phyloP scores from a whole-genome alignment of 2,329 filamentous ascomycete genomes.

The Paramyrothecium roridum region DNA sequence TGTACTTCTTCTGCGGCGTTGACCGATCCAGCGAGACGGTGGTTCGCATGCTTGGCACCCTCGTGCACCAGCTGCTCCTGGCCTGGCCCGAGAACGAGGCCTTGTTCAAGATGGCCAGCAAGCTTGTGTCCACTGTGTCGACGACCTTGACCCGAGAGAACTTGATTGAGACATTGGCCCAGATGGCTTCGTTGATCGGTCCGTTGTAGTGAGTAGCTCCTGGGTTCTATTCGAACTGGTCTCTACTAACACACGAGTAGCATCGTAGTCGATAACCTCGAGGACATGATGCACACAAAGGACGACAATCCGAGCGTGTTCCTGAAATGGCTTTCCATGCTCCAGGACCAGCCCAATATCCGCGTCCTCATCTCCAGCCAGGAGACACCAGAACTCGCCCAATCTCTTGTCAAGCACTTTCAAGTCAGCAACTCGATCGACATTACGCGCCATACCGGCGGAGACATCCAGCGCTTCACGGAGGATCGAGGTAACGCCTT shows the following conservation, averaged over 20 bases:
- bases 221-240: not conserved
- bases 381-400: not conserved
- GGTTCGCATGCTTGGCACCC: not conserved
- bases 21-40: not conserved
- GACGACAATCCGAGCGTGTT: not conserved
- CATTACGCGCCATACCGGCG: not conserved
- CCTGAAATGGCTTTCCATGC: not conserved
- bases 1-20: slow-evolving; percentile 1
- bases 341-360: not conserved
- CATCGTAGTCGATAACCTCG: not conserved
- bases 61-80: not conserved
- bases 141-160: not conserved
- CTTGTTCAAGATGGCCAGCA: not conserved
- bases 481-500: not conserved
- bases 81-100: not conserved
- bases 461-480: not conserved
- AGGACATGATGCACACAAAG: not conserved
- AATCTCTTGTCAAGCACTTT: not conserved
- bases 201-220: not conserved
- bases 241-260: not conserved
- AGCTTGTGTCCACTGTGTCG: not conserved
- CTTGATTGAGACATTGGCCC: not conserved
- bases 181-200: not conserved
- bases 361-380: slow-evolving; percentile 1
- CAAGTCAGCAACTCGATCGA: not conserved